Evolutionary conservation across 441 rosid genomes (phyloP).

Genomic region (Pelargonium cotyledonis): DNA sequence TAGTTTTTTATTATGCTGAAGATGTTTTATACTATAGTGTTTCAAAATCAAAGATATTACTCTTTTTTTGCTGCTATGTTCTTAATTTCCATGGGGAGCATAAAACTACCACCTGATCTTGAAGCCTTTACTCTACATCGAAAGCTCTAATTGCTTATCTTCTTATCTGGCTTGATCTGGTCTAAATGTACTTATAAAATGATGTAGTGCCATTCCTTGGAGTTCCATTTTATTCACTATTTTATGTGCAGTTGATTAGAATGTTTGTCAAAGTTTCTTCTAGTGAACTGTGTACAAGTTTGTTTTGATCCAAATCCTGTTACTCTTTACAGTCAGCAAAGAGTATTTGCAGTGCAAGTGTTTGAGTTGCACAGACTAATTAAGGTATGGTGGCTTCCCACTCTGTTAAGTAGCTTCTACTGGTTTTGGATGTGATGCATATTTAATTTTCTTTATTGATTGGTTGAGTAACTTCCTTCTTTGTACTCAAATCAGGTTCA

Average conservation of each 20-base stretch:
- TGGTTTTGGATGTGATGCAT: slow-evolving; percentile 10
- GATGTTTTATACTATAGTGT: neutral
- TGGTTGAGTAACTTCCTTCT: slow-evolving; percentile 1
- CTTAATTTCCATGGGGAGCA: neutral
- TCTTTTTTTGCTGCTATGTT: neutral
- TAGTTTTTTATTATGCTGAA: neutral
- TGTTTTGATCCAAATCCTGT: slow-evolving; percentile 31
- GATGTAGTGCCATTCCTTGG: slow-evolving; percentile 14
- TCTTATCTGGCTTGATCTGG: neutral
- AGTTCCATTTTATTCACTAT: slow-evolving; percentile 16
- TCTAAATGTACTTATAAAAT: neutral
- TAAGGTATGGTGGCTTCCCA: slow-evolving; percentile 46
- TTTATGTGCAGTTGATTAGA: neutral
- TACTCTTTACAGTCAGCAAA: slow-evolving; percentile 31
- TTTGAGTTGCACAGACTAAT: slow-evolving; percentile 72
- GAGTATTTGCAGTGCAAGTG: slow-evolving; percentile 43
- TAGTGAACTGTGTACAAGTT: neutral
- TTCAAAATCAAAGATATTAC: neutral
- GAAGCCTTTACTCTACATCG: neutral
- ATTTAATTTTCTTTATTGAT: neutral
- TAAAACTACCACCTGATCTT: neutral
- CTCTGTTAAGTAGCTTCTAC: slow-evolving; percentile 6
- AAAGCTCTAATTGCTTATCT: neutral
- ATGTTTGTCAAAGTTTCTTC: slow-evolving; percentile 10
- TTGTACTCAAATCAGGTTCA: slow-evolving; percentile 53